Evolutionary conservation across 768 basidiomycete species (phyloP).

Genomic region (Russula olivacea): DNA sequence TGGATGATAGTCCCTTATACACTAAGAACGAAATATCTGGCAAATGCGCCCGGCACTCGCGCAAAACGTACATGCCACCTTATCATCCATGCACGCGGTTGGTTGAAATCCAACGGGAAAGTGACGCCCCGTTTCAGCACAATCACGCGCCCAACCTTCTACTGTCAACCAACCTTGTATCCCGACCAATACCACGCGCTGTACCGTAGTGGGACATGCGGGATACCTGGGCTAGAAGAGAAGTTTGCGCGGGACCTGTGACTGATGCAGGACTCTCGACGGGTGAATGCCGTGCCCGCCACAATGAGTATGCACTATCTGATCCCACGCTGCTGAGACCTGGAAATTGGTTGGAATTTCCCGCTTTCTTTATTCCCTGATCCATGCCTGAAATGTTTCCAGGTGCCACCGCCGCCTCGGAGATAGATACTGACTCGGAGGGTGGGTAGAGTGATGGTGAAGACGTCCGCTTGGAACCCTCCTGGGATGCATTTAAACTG

Average conservation of each 20-base stretch:
- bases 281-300: neutral
- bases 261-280: neutral
- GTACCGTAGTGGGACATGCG: neutral
- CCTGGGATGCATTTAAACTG: neutral
- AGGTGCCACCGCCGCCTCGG: slow-evolving; percentile 9
- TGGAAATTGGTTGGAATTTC: neutral
- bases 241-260: slow-evolving; percentile 31
- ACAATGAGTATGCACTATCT: neutral
- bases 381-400: neutral
- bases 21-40: neutral
- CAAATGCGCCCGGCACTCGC: neutral
- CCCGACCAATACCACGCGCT: neutral
- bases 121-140: neutral
- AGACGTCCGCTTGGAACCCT: slow-evolving; percentile 14
- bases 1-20: neutral
- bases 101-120: neutral
- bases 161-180: neutral
- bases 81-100: neutral
- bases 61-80: neutral
- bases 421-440: slow-evolving; percentile 9
- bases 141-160: neutral
- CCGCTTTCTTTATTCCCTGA: neutral
- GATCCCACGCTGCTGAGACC: neutral
- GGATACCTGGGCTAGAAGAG: slow-evolving; percentile 35
- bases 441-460: slow-evolving; percentile 28